These are phyloP conservation scores for Plantago coronopus DNA, from an alignment of 305 asterid species.

Conservation along the genomic window DNA sequence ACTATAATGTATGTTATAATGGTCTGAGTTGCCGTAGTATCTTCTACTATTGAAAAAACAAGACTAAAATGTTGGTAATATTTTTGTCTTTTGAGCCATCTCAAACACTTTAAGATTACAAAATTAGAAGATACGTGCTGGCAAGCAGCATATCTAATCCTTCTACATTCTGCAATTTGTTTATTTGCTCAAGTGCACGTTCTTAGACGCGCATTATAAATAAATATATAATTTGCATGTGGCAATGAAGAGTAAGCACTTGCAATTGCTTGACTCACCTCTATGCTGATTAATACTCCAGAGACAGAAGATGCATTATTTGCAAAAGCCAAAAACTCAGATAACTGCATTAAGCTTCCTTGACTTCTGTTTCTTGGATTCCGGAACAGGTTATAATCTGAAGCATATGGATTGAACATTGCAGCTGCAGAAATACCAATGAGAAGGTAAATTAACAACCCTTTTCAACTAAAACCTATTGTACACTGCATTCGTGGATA, in stretches of 20 bases:
- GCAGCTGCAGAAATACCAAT: slow-evolving; percentile 52
- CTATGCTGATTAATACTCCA: slow-evolving; percentile 69
- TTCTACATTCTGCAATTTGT: too few relatives aligned
- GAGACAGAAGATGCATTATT: slow-evolving; percentile 59
- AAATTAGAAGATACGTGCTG: too few relatives aligned
- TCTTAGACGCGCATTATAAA: neutral
- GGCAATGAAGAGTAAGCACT: too few relatives aligned
- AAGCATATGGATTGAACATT: slow-evolving; percentile 41
- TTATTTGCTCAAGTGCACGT: neutral
- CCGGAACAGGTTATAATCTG: slow-evolving; percentile 35
- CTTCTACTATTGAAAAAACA: too few relatives aligned
- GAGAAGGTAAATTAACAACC: neutral
- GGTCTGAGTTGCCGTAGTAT: too few relatives aligned
- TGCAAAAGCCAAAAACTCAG: slow-evolving; percentile 63
- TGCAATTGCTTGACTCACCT: slow-evolving; percentile 47
- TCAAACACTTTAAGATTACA: too few relatives aligned
- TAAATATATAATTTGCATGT: neutral
- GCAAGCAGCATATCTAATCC: too few relatives aligned
- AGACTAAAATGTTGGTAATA: too few relatives aligned
- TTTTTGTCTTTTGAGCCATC: too few relatives aligned
- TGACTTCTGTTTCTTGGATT: slow-evolving; percentile 47
- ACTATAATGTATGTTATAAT: too few relatives aligned
- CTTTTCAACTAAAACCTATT: slow-evolving; percentile 1
- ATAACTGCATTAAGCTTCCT: slow-evolving; percentile 52
- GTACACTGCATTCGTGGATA: slow-evolving; percentile 7